Conservation (phyloP, 2,329 filamentous ascomycete genomes). For the Sordariomycetes sp. region DNA sequence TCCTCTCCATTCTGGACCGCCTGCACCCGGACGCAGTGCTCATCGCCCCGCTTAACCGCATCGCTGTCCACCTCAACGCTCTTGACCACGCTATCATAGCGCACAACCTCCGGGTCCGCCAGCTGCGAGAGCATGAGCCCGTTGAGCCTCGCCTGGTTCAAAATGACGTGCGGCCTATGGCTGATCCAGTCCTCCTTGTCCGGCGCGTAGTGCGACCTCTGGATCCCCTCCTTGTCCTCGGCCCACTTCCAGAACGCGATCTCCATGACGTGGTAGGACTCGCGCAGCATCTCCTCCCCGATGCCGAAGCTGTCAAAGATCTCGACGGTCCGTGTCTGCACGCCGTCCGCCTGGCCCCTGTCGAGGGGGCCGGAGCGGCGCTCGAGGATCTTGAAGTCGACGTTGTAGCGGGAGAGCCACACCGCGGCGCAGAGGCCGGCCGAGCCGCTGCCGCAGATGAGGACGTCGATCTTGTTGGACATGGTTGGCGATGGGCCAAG, state of each 20-base stretch:
- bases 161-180: constrained; percentile 43
- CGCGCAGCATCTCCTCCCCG: constrained; percentile 38
- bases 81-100: constrained; percentile 42
- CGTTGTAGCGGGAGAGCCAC: constrained; percentile 48
- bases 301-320: constrained; percentile 50
- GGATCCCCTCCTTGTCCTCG: constrained; percentile 21
- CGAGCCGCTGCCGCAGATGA: constrained; percentile 51
- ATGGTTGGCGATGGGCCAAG: neutral
- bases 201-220: constrained; percentile 32
- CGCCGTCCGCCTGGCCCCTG: constrained; percentile 53
- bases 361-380: constrained; percentile 39
- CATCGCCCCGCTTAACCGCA: constrained; percentile 19
- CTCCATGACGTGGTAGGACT: constrained; percentile 47
- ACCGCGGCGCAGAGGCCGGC: constrained; percentile 50
- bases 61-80: constrained; percentile 36
- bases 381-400: constrained; percentile 48
- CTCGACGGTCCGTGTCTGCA: constrained; percentile 50
- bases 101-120: constrained; percentile 21
- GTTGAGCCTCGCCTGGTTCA: constrained; percentile 46
- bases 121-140: constrained; percentile 38
- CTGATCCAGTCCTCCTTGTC: constrained; percentile 43
- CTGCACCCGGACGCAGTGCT: constrained; percentile 29
- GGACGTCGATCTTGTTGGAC: constrained; percentile 30
- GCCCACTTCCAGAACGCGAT: constrained; percentile 42
- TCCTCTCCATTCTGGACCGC: constrained; percentile 27